Evolutionary conservation across 208 protist genomes (phyloP), one percentile per base, ranked within the genome.

Genomic region (Polymyxa betae): DNA sequence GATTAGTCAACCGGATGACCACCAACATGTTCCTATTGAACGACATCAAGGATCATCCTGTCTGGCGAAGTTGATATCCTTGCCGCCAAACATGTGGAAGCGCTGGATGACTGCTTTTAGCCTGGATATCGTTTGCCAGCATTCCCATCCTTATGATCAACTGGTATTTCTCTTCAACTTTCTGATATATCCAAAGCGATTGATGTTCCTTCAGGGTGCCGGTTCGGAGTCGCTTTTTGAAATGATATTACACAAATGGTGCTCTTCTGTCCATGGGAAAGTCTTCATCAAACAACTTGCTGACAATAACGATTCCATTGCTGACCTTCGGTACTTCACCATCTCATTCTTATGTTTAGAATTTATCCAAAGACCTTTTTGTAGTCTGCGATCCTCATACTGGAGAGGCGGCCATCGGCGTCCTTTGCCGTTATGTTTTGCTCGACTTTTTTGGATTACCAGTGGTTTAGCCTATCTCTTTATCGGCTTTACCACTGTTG

Each of bases 201-300:
- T n/a, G n/a, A n/a, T n/a, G n/a, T n/a, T n/a, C n/a, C n/a, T n/a
- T n/a, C n/a, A n/a, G n/a, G n/a, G n/a, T n/a, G n/a, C n/a, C n/a
- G n/a, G n/a, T n/a, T n/a, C n/a, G n/a, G n/a, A n/a, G n/a, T n/a
- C n/a, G n/a, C n/a, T n/a, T n/a, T n/a, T n/a, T n/a, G n/a, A n/a
- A n/a, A n/a, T n/a, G n/a, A n/a, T n/a, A n/a, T n/a, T n/a, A n/a
- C n/a, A n/a, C 12, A 40, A 5, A 43, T 82, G 72, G 72, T 38
- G 72, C 72, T 40, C 16, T n/a, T 82, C 72, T 82, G 72, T 82
- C n/a, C 72, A 82, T 82, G 72, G 72, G 16, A 82, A 82, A 35
- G 35, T 82, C 40, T 82, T 38, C n/a, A 43, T 82, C 5, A 82
- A 82, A 43, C 5, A 16, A 5, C 5, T 82, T 5, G n/a, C 72